Evolutionary conservation across 331 rosid genomes (phyloP), one percentile per base, ranked within the genome.

Genomic region (Phaseolus coccineus): DNA sequence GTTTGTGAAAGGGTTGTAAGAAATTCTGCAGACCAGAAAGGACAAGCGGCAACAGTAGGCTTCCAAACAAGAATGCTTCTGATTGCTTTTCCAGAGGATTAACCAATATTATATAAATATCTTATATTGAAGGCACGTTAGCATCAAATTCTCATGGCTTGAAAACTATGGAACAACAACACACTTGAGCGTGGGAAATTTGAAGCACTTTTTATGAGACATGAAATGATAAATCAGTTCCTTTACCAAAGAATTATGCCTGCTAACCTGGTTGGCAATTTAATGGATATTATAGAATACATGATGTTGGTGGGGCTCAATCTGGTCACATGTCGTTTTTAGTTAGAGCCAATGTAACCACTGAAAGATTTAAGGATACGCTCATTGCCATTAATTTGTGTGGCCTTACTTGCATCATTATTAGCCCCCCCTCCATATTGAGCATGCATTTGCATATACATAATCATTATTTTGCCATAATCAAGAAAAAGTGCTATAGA

Each of bases 321-420:
- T 37, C 71, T 66, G 71, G 52, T 66, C 52, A 66, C 4, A 10
- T 66, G 71, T 66, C 71, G 33, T 40, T 66, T 66, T 66, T 37
- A 39, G 71, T 66, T 66, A 37, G 51, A 66, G 71, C n/a, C 71
- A 66, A 66, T 66, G 71, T 66, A 66, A 39, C 71, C 71, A 39
- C 52, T 66, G 15, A 66, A 39, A 66, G 52, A 66, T 28, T 66
- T 66, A 66, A 39, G 71, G 4, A 66, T 19, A 39, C 33, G 52
- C 51, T 39, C 71, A 69, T 83, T 77, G 44, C 83, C 37, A 59
- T 46, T 57, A 84, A 82, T 30, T 46, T 9, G 39, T 7, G 16
- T 9, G 35, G 31, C 22, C 28, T 4, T 14, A 47, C 27, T 58
- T 28, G 24, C 46, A n/a, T 16, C 56, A 28, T 53, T 7, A 58